Evolutionary conservation across 768 basidiomycete species (phyloP).

Genomic region (Lentinula aciculospora): DNA sequence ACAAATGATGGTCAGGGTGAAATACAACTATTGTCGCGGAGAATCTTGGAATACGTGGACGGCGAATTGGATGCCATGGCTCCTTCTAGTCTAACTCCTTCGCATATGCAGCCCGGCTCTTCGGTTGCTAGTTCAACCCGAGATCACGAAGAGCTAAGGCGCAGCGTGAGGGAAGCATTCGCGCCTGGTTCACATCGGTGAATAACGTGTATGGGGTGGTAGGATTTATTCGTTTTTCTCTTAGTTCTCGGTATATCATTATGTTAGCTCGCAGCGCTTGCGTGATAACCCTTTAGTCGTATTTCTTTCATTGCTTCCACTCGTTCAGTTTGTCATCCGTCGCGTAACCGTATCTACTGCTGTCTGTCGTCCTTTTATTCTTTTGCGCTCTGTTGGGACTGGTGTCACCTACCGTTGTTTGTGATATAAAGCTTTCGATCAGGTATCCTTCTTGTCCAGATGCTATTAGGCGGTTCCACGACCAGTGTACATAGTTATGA

Average conservation of each 20-base stretch:
- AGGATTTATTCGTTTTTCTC: constrained; percentile 7
- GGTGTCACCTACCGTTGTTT: neutral
- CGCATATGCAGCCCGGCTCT: constrained; percentile 66
- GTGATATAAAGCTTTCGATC: neutral
- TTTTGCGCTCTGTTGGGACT: neutral
- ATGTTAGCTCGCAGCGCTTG: neutral
- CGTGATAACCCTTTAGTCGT: constrained; percentile 4
- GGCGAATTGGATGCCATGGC: constrained; percentile 57
- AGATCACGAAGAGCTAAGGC: constrained; percentile 76
- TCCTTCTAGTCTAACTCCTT: constrained; percentile 56
- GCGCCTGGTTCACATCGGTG: constrained; percentile 57
- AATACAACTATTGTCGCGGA: constrained; percentile 78
- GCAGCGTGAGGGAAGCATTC: constrained; percentile 81
- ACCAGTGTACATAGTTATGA: neutral
- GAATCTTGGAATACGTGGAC: constrained; percentile 86
- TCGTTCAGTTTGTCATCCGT: constrained; percentile 9
- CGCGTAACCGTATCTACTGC: constrained; percentile 13
- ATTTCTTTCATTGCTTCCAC: constrained; percentile 13
- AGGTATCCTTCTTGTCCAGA: neutral
- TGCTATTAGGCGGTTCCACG: neutral
- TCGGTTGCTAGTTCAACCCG: constrained; percentile 58
- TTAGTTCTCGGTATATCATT: neutral
- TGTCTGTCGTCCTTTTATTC: neutral
- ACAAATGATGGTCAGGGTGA: constrained; percentile 87
- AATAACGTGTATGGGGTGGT: constrained; percentile 2